These are phyloP conservation scores for Phenoliferia sp. DNA, from an alignment of 1,284 basidiomycete genomes.

Conservation along the genomic window DNA sequence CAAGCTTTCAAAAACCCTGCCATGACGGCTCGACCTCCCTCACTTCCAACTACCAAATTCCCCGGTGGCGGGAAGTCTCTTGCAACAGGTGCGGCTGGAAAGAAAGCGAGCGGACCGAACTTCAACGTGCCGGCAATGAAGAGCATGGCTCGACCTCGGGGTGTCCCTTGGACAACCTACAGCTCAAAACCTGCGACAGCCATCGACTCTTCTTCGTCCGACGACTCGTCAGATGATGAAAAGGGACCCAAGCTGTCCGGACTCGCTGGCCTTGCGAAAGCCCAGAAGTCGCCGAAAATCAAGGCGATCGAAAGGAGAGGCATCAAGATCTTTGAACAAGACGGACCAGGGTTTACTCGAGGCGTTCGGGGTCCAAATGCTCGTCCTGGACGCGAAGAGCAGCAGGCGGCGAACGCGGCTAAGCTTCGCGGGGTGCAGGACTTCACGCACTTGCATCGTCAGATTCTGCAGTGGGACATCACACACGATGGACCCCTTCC, in stretches of 20 bases:
- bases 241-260: slow-evolving; percentile 46
- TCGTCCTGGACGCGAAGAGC: slow-evolving; percentile 52
- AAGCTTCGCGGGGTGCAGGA: slow-evolving; percentile 76
- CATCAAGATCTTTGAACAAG: slow-evolving; percentile 31
- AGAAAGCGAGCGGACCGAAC: slow-evolving; percentile 1
- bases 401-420: slow-evolving; percentile 46
- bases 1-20: not conserved
- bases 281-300: slow-evolving; percentile 56
- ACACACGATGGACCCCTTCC: slow-evolving; percentile 31
- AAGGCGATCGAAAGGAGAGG: slow-evolving; percentile 51
- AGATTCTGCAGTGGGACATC: slow-evolving; percentile 78
- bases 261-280: slow-evolving; percentile 58
- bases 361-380: slow-evolving; percentile 27
- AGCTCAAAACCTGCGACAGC: slow-evolving; percentile 20
- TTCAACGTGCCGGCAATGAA: not conserved
- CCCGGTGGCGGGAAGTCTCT: not conserved
- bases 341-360: slow-evolving; percentile 33
- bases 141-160: slow-evolving; percentile 15
- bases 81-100: not conserved
- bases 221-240: slow-evolving; percentile 54
- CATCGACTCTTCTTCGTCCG: slow-evolving; percentile 41
- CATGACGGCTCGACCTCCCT: not conserved
- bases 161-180: slow-evolving; percentile 33
- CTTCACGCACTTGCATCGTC: slow-evolving; percentile 68
- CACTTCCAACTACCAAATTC: too few species aligned